Percentiles rank a stretch among this genome's conserved stretches.
These are phyloP conservation scores for Tulasnella sp. DNA, from an alignment of 768 basidiomycete genomes.

Conservation along the genomic window DNA sequence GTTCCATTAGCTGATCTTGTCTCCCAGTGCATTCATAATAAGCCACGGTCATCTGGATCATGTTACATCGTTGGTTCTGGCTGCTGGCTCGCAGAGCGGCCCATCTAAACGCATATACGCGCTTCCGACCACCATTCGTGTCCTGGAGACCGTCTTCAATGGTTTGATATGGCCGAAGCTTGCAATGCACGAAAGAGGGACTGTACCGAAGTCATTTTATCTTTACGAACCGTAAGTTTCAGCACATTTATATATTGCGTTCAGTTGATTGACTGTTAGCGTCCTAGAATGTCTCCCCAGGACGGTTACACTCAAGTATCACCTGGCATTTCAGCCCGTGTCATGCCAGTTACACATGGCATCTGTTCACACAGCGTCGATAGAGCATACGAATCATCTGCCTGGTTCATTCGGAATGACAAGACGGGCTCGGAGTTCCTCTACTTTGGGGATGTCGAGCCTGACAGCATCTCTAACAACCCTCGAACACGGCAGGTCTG, in stretches of 20 bases:
- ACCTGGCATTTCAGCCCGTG: constrained; percentile 49
- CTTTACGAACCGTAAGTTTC: constrained; percentile 52
- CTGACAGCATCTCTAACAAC: constrained; percentile 55
- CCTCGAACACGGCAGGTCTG: constrained; percentile 65
- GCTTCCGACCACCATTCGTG: constrained; percentile 48
- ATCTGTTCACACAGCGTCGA: constrained; percentile 27
- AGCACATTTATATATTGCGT: background rate
- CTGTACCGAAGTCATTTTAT: constrained; percentile 41
- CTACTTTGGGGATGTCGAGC: constrained; percentile 93
- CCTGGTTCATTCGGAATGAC: constrained; percentile 69
- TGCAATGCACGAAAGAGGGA: constrained; percentile 55
- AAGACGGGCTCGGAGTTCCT: constrained; percentile 57
- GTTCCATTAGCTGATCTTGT: background rate
- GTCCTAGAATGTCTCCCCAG: constrained; percentile 40
- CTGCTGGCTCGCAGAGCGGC: constrained; percentile 65
- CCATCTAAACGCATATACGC: constrained; percentile 55
- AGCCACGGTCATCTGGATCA: constrained; percentile 92
- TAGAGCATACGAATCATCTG: constrained; percentile 60
- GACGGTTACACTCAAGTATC: constrained; percentile 43
- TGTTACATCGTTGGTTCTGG: constrained; percentile 67
- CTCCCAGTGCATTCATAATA: constrained; percentile 63
- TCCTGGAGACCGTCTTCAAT: constrained; percentile 61
- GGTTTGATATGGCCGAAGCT: constrained; percentile 75
- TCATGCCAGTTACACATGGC: constrained; percentile 68
- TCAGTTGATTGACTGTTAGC: constrained; percentile 1